Percentiles rank a stretch among this genome's conserved stretches.
These are phyloP conservation scores for Amylocarpus encephaloides DNA, from an alignment of 2,329 filamentous ascomycete genomes.

Conservation along the genomic window DNA sequence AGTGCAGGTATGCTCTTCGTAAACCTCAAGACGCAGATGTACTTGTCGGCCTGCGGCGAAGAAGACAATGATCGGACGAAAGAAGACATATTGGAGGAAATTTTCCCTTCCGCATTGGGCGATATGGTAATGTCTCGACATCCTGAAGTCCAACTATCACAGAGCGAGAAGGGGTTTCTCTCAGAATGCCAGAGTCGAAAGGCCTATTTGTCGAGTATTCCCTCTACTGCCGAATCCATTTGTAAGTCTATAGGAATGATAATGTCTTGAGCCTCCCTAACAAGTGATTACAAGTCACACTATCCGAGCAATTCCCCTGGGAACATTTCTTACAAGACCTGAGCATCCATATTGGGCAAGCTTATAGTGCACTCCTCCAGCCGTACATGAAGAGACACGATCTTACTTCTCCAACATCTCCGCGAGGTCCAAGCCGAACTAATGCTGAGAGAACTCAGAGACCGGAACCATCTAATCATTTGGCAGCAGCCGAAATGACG, in stretches of 20 bases:
- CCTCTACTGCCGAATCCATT: constrained; percentile 38
- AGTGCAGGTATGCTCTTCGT: constrained; percentile 55
- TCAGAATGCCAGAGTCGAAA: constrained; percentile 47
- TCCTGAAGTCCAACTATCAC: constrained; percentile 47
- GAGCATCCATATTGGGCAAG: constrained; percentile 50
- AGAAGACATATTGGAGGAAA: constrained; percentile 50
- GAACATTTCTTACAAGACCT: constrained; percentile 55
- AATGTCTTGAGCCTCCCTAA: neutral
- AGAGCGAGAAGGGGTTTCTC: constrained; percentile 55
- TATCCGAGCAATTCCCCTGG: constrained; percentile 58
- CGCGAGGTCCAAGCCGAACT: constrained; percentile 1
- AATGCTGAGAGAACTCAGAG: neutral
- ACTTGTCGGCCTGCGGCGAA: constrained; percentile 54
- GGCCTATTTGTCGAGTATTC: constrained; percentile 49
- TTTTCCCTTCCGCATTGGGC: constrained; percentile 53
- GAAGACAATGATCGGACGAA: constrained; percentile 42
- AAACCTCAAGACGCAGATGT: constrained; percentile 62
- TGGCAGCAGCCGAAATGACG: constrained; percentile 10
- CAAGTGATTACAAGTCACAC: constrained; percentile 26
- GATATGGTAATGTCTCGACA: constrained; percentile 47
- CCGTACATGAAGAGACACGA: constrained; percentile 36
- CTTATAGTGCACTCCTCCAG: constrained; percentile 46
- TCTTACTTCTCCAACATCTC: constrained; percentile 22
- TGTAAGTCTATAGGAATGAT: constrained; percentile 30
- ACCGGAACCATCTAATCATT: constrained; percentile 7